A percentile compares a stretch with the other conserved stretches of the same genome.
phyloP scores from a whole-genome alignment of 176 grass and related monocot genomes.

The Carex parvula region DNA sequence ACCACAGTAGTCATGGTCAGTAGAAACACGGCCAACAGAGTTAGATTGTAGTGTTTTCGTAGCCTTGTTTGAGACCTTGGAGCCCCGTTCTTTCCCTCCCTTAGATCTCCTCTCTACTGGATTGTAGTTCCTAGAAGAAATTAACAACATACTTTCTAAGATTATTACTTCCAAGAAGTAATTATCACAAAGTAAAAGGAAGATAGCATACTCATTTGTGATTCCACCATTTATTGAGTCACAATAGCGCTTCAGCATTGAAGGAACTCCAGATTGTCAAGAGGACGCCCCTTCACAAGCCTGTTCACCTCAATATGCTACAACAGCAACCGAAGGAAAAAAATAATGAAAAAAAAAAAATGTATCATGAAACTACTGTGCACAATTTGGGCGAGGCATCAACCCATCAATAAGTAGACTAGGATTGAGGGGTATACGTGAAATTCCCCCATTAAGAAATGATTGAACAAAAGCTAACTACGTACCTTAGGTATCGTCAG shows the following conservation, averaged over 20 bases:
- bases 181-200: neutral
- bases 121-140: constrained; percentile 69
- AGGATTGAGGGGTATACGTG: too few relatives aligned
- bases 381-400: neutral
- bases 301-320: constrained; percentile 95
- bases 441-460: neutral
- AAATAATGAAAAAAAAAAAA: neutral
- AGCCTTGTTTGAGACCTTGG: constrained; percentile 43
- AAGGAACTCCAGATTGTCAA: constrained; percentile 87
- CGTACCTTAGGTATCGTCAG: constrained; percentile 58
- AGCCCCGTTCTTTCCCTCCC: constrained; percentile 52
- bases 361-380: neutral
- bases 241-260: constrained; percentile 91
- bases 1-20: constrained; percentile 23
- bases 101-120: constrained; percentile 73
- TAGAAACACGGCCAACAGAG: constrained; percentile 17
- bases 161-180: neutral
- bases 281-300: constrained; percentile 82
- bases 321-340: constrained; percentile 6
- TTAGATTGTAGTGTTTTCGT: constrained; percentile 77
- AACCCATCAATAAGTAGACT: neutral
- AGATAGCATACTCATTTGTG: constrained; percentile 64
- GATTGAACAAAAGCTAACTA: constrained; percentile 10
- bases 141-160: neutral
- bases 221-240: constrained; percentile 89